Conservation (phyloP, 306 rosid species). For the Dryas alaskensis region DNA sequence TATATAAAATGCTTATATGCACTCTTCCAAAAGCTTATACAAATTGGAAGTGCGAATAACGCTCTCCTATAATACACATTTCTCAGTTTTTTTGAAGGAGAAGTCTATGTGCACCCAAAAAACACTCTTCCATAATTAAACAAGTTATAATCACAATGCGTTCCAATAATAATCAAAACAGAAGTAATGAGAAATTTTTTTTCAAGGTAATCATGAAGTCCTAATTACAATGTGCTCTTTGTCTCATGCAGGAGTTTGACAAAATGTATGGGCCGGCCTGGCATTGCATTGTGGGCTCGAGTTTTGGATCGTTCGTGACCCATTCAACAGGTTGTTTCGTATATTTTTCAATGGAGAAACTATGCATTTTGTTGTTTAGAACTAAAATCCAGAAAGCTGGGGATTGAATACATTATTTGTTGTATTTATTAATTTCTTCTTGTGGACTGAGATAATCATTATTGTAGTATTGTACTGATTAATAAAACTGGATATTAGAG, state of each 20-base stretch:
- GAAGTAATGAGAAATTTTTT: too few relatives aligned
- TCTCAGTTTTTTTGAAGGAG: too few relatives aligned
- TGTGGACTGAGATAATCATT: background rate
- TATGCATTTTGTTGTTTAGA: conserved; percentile 70
- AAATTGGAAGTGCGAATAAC: too few relatives aligned
- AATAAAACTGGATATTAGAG: background rate
- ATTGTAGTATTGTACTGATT: background rate
- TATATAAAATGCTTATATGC: too few relatives aligned
- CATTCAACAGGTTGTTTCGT: conserved; percentile 93
- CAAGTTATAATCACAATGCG: background rate
- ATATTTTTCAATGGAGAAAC: conserved; percentile 81
- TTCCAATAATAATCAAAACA: too few relatives aligned
- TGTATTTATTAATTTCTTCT: background rate
- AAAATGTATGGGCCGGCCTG: conserved; percentile 92
- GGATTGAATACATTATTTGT: conserved; percentile 28
- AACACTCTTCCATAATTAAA: background rate
- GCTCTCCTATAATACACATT: too few relatives aligned
- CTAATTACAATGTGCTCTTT: background rate
- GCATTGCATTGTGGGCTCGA: conserved; percentile 97
- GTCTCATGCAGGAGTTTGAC: conserved; percentile 71
- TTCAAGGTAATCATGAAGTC: too few relatives aligned
- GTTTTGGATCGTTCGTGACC: conserved; percentile 94
- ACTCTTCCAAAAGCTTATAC: too few relatives aligned
- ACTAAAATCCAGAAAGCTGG: conserved; percentile 70
- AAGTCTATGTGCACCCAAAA: background rate